phyloP scores from a whole-genome alignment of 495 filamentous ascomycete genomes.

The Trichoderma orchidacearum region DNA sequence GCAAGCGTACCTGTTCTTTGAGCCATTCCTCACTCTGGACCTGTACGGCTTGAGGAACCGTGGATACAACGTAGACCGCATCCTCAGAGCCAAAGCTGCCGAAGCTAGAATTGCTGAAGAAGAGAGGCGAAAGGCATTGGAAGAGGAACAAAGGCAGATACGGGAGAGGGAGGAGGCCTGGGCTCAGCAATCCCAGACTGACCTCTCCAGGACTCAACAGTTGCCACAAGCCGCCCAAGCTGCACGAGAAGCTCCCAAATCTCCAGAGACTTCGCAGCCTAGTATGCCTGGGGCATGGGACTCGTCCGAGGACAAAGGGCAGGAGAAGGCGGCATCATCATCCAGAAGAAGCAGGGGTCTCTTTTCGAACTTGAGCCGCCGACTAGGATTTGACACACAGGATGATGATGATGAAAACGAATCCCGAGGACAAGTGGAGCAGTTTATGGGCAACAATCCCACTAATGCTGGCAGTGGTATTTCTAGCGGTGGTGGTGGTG shows the following conservation, averaged over 20 bases:
- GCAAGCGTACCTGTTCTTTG: constrained; percentile 72
- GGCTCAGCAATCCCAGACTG: constrained; percentile 12
- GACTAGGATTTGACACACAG: constrained; percentile 45
- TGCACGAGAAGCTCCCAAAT: constrained; percentile 7
- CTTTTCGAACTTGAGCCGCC: constrained; percentile 49
- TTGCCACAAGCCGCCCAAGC: constrained; percentile 13
- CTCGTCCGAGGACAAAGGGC: constrained; percentile 32
- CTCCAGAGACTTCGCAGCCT: constrained; percentile 16
- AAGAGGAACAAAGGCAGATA: constrained; percentile 56
- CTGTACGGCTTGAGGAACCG: constrained; percentile 62
- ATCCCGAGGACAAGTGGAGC: constrained; percentile 23
- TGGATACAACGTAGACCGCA: constrained; percentile 90
- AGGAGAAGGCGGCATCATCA: constrained; percentile 8
- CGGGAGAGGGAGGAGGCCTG: constrained; percentile 43
- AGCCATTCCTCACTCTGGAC: constrained; percentile 68
- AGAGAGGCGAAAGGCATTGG: constrained; percentile 58
- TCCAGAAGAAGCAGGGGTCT: constrained; percentile 29
- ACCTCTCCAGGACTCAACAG: not conserved
- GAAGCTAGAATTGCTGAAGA: constrained; percentile 79
- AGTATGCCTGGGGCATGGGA: constrained; percentile 61
- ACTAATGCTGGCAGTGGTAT: not conserved
- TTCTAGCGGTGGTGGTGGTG: not conserved
- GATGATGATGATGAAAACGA: constrained; percentile 13
- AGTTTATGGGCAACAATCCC: constrained; percentile 13
- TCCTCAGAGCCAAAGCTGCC: constrained; percentile 68